Evolutionary conservation across 345 rosid species (phyloP), one percentile per base, ranked within the genome.

Genomic region (Ceriops tagal): DNA sequence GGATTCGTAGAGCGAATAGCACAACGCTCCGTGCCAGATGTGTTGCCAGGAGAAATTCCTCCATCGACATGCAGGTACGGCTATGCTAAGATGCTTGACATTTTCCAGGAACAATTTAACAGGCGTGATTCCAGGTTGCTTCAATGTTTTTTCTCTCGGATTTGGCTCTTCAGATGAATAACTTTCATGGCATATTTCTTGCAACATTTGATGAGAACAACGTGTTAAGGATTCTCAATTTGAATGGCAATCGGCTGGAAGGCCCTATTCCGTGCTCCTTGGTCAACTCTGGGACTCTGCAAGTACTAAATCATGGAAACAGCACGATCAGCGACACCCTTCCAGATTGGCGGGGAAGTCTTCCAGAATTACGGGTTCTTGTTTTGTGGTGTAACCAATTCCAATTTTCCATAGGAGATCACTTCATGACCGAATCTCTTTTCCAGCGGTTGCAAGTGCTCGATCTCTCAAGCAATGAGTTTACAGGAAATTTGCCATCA

Each of bases 121-220:
- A 18, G 74, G 70, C 15, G 8, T 19, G 9, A 66, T 75, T 47
- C 81, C 81, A 27, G 27, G 6, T 55, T 73, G 81, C 58, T 55
- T 65, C 26, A 66, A 68, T 32, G 47, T 16, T 39, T 51, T 51
- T 52, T 11, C 34, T 73, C 16, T n/a, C 31, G 6, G 21, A 73
- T n/a, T 39, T 70, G 43, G 69, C 43, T 62, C 10, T 73, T 39
- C 22, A 31, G 1, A 63, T 21, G 43, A 73, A 78, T 67, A 43
- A 60, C 43, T 72, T 78, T 10, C 13, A 61, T n/a, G 81, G 71
- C n/a, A n/a, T 66, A 10, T 43, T 78, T 53, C 74, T 64, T 28
- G 9, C 30, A 24, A 49, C 58, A 35, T 73, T 8, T 53, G 11
- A 4, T 20, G 58, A 24, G 73, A 21, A 15, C 8, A 34, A 68